Base-by-base conservation (phyloP, 345 rosid species). In the Sapria himalayana region DNA sequence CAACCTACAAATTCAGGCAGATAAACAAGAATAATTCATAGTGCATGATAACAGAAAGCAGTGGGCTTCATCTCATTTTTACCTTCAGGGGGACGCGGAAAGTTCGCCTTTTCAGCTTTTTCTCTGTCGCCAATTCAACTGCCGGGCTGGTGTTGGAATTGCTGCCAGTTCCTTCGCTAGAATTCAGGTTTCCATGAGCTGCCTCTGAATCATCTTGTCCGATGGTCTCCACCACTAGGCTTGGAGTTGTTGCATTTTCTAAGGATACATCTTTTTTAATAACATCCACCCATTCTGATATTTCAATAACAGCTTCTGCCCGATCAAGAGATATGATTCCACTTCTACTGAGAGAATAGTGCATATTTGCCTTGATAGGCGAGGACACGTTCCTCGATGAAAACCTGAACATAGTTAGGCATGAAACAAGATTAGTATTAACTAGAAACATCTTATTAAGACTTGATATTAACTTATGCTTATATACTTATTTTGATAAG, bases 271-370 rank as follows among this genome's bases (percentile, higher is more conserved):
- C 84, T 69, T 68, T 80, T 67, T 62, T 84, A 29, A 92, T 92
- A 45, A 91, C 89, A 46, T 91, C 95, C 43, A 84, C 86, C 99
- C 99, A 91, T 51, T 91, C 99, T 18, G 89, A 69, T 63, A 84
- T 64, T 60, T 91, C 95, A 62, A 91, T 48, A 33, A 75, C 81
- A 56, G 92, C 99, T 44, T 91, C 95, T 59, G 81, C 95, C 42
- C 92, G 66, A 60, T 91, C 93, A 55, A 91, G 62, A 44, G 73
- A 71, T 44, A 91, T 66, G 61, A 91, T 50, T 37, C 95, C 99
- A 62, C 92, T 84, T 63, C 85, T 65, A 65, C 92, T 84, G 39
- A 91, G 86, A 58, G 86, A 80, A 59, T 79, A 91, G 59, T 91
- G 99, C 54, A 91, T 46, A 63, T 56, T 84, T 58, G 99, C 66